Conservation (phyloP, 106 monocot species). For the Platanthera zijinensis region DNA sequence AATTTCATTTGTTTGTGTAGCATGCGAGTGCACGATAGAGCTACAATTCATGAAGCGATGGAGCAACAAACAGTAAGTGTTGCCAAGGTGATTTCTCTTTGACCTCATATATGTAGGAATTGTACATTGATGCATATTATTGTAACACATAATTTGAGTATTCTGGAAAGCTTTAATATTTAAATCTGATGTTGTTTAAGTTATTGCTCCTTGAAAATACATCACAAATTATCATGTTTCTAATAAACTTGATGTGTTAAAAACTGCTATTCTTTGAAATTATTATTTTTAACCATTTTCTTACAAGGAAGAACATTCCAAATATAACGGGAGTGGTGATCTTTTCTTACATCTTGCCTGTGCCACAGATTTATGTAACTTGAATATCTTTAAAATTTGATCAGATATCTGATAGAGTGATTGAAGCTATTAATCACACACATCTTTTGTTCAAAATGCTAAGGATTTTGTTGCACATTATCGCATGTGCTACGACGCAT, state of each 20-base stretch:
- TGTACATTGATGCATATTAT: neutral
- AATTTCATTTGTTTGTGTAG: slow-evolving; percentile 24
- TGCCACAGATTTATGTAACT: neutral
- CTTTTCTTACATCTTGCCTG: neutral
- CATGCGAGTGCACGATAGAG: slow-evolving; percentile 93
- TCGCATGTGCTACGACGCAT: too few species aligned
- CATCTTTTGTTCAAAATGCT: neutral
- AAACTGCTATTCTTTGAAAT: neutral
- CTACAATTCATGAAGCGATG: slow-evolving; percentile 99
- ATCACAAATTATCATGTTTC: neutral
- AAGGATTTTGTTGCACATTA: neutral
- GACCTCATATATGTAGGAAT: neutral
- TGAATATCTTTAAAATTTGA: neutral
- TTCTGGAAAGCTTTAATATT: neutral
- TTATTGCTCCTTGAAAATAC: neutral
- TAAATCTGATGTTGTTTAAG: neutral
- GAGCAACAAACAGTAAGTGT: slow-evolving; percentile 99
- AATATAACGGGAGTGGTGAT: neutral
- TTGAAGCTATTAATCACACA: neutral
- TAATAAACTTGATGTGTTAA: neutral
- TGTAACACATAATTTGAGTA: neutral
- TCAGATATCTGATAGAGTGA: neutral
- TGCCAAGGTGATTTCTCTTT: slow-evolving; percentile 58
- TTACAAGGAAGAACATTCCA: neutral
- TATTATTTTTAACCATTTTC: neutral